A percentile compares a stretch with the other conserved stretches of the same genome.
phyloP scores from a whole-genome alignment of 805 yeast species.

The Pichia gijzeniarum region DNA sequence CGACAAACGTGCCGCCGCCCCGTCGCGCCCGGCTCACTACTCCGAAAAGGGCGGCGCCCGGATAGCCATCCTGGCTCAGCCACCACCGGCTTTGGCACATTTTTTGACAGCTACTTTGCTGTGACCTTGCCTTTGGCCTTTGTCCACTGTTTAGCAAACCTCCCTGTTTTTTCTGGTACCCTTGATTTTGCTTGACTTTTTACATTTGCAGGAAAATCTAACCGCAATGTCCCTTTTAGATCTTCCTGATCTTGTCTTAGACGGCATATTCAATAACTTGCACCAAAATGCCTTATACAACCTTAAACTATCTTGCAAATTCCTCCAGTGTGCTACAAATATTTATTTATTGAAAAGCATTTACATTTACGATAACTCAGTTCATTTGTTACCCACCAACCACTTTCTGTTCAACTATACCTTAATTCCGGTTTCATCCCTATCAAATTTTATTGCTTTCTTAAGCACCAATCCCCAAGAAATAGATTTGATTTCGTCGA shows the following conservation, averaged over 20 bases:
- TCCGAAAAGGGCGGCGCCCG: too few species aligned
- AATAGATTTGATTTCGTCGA: neutral
- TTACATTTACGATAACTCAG: conserved; percentile 1
- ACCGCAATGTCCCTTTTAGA: conserved; percentile 1
- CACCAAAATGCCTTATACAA: neutral
- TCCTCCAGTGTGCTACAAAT: neutral
- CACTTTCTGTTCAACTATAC: neutral
- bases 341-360: neutral
- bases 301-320: conserved; percentile 2
- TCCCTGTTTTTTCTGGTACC: too few species aligned
- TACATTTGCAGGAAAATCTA: too few species aligned
- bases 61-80: too few species aligned
- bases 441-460: neutral
- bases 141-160: too few species aligned
- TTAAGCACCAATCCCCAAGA: neutral
- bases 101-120: too few species aligned
- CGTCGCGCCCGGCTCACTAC: too few species aligned
- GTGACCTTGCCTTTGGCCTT: too few species aligned
- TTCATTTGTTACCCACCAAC: neutral
- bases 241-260: conserved; percentile 7
- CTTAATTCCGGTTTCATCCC: conserved; percentile 2
- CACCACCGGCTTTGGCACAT: too few species aligned
- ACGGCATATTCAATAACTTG: neutral
- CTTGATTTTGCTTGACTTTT: too few species aligned
- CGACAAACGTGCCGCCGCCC: too few species aligned